A percentile compares a stretch with the other conserved stretches of the same genome.
Conservation (phyloP, 2,329 filamentous ascomycete genomes). For the Neofusicoccum parvum region DNA sequence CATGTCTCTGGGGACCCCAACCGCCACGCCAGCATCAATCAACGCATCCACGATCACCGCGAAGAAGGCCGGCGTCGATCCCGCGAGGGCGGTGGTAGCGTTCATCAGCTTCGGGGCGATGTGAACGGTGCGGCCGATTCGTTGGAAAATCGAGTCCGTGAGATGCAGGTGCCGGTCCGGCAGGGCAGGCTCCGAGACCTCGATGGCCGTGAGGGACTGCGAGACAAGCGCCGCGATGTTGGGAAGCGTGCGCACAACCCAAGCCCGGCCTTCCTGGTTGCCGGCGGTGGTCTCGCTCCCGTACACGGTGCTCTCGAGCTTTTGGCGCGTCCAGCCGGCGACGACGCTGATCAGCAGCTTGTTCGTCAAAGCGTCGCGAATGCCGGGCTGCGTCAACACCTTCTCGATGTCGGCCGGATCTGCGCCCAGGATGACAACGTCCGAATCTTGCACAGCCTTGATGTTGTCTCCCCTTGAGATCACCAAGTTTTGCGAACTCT, state of each 20-base stretch:
- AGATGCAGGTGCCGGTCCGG: constrained; percentile 26
- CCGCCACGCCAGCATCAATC: constrained; percentile 35
- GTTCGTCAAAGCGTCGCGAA: constrained; percentile 42
- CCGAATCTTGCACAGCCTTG: constrained; percentile 38
- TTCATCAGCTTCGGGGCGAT: constrained; percentile 31
- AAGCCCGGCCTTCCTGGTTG: constrained; percentile 27
- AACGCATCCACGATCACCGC: constrained; percentile 36
- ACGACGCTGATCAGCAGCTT: constrained; percentile 57
- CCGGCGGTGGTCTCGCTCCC: constrained; percentile 24
- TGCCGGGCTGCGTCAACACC: constrained; percentile 41
- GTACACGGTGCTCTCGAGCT: constrained; percentile 43
- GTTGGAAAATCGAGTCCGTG: constrained; percentile 28
- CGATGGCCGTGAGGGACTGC: constrained; percentile 43
- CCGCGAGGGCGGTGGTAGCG: constrained; percentile 33
- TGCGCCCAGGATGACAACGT: constrained; percentile 51
- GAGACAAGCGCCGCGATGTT: constrained; percentile 50
- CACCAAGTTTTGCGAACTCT: constrained; percentile 34
- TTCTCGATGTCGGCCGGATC: constrained; percentile 49
- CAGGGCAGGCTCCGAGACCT: constrained; percentile 28
- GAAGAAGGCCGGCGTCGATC: constrained; percentile 37
- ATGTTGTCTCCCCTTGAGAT: constrained; percentile 40
- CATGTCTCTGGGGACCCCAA: constrained; percentile 29
- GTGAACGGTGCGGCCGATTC: constrained; percentile 29
- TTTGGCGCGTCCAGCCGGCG: constrained; percentile 51
- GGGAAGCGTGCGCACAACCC: constrained; percentile 47